These are phyloP conservation scores for Eutrema heterophyllum DNA, from an alignment of 345 rosid genomes.

Conservation along the genomic window DNA sequence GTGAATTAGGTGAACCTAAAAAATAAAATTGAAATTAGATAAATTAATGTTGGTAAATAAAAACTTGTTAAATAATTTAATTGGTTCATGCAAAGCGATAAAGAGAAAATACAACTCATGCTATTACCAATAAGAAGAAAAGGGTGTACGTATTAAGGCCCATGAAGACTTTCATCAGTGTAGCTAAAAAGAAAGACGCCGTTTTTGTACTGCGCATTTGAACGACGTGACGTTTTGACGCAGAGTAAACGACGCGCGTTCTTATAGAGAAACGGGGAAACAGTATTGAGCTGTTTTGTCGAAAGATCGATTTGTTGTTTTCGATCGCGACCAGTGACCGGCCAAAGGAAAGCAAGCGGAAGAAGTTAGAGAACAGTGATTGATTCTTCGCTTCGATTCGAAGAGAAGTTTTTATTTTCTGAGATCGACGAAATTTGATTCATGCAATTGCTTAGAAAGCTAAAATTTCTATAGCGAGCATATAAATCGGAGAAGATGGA, in stretches of 20 bases:
- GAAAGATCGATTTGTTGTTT: slow-evolving; percentile 2
- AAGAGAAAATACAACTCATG: neutral
- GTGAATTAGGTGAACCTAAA: neutral
- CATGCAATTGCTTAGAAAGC: neutral
- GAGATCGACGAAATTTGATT: neutral
- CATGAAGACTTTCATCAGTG: neutral
- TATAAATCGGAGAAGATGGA: slow-evolving; percentile 44
- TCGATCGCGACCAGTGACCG: slow-evolving; percentile 28
- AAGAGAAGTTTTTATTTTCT: slow-evolving; percentile 2
- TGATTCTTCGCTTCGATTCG: slow-evolving; percentile 27
- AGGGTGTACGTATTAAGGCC: neutral
- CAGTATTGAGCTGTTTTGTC: neutral
- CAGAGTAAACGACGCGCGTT: slow-evolving; percentile 6
- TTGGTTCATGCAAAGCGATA: neutral
- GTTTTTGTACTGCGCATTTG: neutral
- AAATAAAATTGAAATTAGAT: neutral
- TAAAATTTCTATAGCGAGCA: neutral
- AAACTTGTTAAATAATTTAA: neutral
- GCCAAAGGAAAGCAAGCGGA: slow-evolving; percentile 13
- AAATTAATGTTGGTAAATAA: neutral
- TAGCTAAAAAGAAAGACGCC: neutral
- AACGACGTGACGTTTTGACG: slow-evolving; percentile 1
- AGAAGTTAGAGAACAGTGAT: slow-evolving; percentile 5
- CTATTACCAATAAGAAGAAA: neutral
- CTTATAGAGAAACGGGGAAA: neutral